Evolutionary conservation across 441 rosid species (phyloP), one percentile per base, ranked within the genome.

Genomic region (Adansonia rubrostipa): DNA sequence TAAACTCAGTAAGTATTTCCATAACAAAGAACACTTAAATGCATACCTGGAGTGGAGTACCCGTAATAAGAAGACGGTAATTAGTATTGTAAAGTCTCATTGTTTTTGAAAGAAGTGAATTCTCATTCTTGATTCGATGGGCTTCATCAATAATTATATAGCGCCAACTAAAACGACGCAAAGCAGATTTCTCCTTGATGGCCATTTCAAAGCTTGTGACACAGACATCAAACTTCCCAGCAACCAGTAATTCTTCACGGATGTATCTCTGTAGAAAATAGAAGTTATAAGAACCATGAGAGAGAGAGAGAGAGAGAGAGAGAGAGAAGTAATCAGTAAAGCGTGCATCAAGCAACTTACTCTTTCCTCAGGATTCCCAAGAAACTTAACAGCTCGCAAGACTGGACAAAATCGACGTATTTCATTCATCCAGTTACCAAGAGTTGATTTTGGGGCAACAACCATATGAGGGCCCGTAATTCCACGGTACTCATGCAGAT

Each of bases 121-220:
- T 97, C 78, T 97, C 99, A 56, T 97, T 97, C 86, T 97, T 95
- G 79, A 95, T 97, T 73, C 99, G 88, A 88, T 97, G 99, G 22
- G 99, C 99, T 85, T 97, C 99, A 81, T 97, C 99, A 66, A 97
- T 97, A 77, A 97, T 92, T 72, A 97, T 92, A 85, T 92, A 97
- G 15, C 99, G 97, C 99, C 99, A 97, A 84, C 98, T 97, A 82
- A 97, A 97, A 45, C 98, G 97, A 50, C 97, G 98, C 83, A 97
- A 80, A 20, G 93, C 80, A 82, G 93, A 51, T 87, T 97, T 97
- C 90, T 97, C 99, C 84, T 97, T 97, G 78, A 97, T 97, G 79
- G 98, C 99, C 99, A 97, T 97, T 86, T 97, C 99, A 89, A 97
- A 97, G 85, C 99, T 97, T 45, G 99, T 95, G 78, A 97, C 99